phyloP scores from a whole-genome alignment of 1,139 yeast genomes.

The Geotrichum carabidarum region DNA sequence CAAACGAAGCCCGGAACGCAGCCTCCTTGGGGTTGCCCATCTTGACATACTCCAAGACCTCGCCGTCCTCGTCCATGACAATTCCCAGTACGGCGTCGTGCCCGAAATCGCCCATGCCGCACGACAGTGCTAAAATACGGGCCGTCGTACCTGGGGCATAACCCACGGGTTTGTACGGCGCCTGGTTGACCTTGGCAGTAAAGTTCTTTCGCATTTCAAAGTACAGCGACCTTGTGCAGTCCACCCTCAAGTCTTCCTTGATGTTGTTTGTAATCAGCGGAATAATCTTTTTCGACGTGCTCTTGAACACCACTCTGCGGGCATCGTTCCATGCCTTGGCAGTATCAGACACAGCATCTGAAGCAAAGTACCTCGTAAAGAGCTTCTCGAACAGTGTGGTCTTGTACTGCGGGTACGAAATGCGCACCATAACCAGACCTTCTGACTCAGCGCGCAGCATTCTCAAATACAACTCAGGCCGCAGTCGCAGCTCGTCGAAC shows the following conservation, averaged over 20 bases:
- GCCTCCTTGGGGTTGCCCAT: conserved; percentile 63
- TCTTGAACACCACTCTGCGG: conserved; percentile 60
- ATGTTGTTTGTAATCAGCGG: conserved; percentile 68
- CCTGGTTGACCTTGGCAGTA: conserved; percentile 74
- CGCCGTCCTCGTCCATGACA: conserved; percentile 73
- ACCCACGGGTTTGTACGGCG: conserved; percentile 81
- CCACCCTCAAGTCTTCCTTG: conserved; percentile 75
- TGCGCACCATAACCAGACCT: conserved; percentile 49
- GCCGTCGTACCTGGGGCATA: conserved; percentile 78
- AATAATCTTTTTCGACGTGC: conserved; percentile 64
- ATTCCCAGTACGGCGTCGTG: conserved; percentile 85
- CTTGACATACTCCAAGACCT: conserved; percentile 69
- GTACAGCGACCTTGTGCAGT: conserved; percentile 67
- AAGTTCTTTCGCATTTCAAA: conserved; percentile 66
- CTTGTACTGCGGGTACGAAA: conserved; percentile 41
- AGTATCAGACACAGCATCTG: conserved; percentile 79
- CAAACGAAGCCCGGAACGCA: conserved; percentile 56
- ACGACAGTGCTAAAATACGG: conserved; percentile 71
- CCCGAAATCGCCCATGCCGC: conserved; percentile 77
- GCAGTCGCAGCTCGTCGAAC: conserved; percentile 62
- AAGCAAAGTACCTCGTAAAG: conserved; percentile 57
- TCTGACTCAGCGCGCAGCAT: conserved; percentile 85
- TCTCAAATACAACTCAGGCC: conserved; percentile 77
- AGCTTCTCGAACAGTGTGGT: conserved; percentile 47
- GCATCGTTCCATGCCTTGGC: conserved; percentile 78